Conservation (phyloP, 2,329 filamentous ascomycete genomes). For the Neopestalotiopsis sp. region DNA sequence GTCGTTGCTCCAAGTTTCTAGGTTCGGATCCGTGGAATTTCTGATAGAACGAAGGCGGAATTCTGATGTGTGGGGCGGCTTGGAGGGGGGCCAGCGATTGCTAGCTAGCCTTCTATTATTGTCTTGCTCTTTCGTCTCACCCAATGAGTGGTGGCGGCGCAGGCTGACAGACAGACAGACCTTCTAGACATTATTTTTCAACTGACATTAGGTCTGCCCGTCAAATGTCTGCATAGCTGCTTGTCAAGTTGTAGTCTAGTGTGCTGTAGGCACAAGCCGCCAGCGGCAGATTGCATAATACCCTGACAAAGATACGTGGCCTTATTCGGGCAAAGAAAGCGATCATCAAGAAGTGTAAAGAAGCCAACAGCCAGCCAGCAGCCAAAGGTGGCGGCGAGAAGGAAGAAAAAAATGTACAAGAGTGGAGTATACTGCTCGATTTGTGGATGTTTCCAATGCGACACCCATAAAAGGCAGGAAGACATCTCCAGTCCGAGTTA, state of each 20-base stretch:
- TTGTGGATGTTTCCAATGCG: neutral
- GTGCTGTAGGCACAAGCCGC: neutral
- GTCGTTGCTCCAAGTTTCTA: neutral
- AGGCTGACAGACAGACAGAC: neutral
- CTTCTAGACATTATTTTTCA: too few relatives aligned
- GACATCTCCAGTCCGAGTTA: neutral
- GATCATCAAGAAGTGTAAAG: neutral
- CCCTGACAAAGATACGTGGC: neutral
- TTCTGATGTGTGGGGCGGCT: neutral
- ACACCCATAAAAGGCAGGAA: conserved; percentile 12
- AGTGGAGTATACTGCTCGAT: neutral
- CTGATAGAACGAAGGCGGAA: neutral
- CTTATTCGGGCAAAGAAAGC: neutral
- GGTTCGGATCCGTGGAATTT: conserved; percentile 2
- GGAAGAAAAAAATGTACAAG: neutral
- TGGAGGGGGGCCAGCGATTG: neutral
- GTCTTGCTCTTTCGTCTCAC: neutral
- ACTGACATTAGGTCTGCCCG: neutral
- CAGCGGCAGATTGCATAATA: neutral
- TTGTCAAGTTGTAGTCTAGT: neutral
- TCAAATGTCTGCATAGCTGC: neutral
- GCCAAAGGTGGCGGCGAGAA: neutral
- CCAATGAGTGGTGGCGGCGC: neutral
- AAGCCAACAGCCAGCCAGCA: neutral
- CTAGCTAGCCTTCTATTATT: neutral